These are phyloP conservation scores for Daphne laureola DNA, from an alignment of 441 rosid genomes.

Conservation along the genomic window DNA sequence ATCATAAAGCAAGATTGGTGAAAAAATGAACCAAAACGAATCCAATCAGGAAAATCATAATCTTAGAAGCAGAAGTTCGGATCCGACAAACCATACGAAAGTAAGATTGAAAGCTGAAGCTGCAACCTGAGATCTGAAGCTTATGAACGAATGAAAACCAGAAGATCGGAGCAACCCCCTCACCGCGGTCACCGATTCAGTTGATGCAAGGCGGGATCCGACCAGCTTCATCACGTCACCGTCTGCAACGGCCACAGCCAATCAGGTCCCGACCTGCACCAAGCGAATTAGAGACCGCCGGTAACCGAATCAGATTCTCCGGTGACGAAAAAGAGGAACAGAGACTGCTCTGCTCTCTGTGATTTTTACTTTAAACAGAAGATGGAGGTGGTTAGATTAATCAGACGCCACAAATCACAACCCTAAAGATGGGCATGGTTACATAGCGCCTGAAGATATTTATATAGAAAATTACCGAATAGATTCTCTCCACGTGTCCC, in stretches of 20 bases:
- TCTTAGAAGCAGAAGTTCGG: too few species aligned
- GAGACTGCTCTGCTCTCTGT: too few species aligned
- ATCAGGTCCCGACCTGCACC: conserved; percentile 99
- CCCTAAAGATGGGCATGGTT: conserved; percentile 14
- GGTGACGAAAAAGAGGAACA: too few species aligned
- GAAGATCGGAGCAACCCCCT: conserved; percentile 23
- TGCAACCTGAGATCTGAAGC: conserved; percentile 37
- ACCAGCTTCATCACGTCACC: conserved; percentile 33
- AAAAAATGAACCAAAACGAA: background rate
- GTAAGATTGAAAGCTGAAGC: background rate
- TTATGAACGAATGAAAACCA: background rate
- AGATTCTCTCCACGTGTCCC: conserved; percentile 23
- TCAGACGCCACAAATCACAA: background rate
- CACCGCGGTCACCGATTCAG: conserved; percentile 98
- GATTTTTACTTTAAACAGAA: too few species aligned
- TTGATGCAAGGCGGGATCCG: conserved; percentile 99
- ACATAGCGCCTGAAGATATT: conserved; percentile 14
- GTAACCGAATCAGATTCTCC: conserved; percentile 25
- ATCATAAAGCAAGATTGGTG: background rate
- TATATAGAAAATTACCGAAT: conserved; percentile 28
- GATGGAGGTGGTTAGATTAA: too few species aligned
- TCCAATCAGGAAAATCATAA: too few species aligned
- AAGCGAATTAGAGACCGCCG: conserved; percentile 98
- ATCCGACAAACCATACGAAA: conserved; percentile 5
- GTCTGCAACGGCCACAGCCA: conserved; percentile 14